Evolutionary conservation across 1,284 basidiomycete species (phyloP).

Genomic region (Ceratobasidium sp.): DNA sequence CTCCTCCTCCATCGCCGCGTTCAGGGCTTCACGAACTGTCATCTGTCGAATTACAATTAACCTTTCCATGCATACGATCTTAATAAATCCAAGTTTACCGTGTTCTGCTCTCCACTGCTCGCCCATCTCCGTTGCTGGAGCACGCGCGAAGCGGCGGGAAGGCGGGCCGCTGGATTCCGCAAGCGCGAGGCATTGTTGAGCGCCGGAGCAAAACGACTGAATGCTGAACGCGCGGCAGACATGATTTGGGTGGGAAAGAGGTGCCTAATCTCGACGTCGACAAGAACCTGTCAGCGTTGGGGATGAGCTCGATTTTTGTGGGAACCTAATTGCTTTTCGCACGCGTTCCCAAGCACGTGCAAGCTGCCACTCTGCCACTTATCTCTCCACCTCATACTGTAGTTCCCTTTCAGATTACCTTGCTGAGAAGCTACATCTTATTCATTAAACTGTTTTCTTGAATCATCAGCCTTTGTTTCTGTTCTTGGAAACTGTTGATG

Average conservation of each 20-base stretch:
- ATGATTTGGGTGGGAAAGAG: conserved; percentile 25
- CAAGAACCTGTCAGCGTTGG: conserved; percentile 20
- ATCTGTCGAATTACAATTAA: conserved; percentile 64
- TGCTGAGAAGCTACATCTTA: neutral
- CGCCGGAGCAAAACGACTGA: conserved; percentile 72
- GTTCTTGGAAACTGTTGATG: neutral
- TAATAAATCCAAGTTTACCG: conserved; percentile 27
- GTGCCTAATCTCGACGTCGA: conserved; percentile 33
- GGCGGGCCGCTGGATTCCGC: conserved; percentile 56
- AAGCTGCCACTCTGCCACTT: conserved; percentile 16
- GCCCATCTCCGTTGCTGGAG: conserved; percentile 48
- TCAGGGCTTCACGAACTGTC: conserved; percentile 98
- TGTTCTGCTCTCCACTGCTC: conserved; percentile 45
- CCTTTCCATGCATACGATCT: neutral
- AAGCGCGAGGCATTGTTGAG: conserved; percentile 58
- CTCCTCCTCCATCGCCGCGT: conserved; percentile 99
- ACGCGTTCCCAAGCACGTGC: conserved; percentile 28
- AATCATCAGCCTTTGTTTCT: neutral
- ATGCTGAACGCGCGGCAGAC: conserved; percentile 70
- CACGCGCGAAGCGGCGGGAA: conserved; percentile 68
- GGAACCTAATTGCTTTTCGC: conserved; percentile 35
- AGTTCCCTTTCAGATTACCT: too few species aligned
- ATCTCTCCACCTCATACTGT: neutral
- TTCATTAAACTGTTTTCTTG: neutral
- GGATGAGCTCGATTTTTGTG: conserved; percentile 31